phyloP scores from a whole-genome alignment of 352 stramenopile genomes.

The Pythium brachiatum region DNA sequence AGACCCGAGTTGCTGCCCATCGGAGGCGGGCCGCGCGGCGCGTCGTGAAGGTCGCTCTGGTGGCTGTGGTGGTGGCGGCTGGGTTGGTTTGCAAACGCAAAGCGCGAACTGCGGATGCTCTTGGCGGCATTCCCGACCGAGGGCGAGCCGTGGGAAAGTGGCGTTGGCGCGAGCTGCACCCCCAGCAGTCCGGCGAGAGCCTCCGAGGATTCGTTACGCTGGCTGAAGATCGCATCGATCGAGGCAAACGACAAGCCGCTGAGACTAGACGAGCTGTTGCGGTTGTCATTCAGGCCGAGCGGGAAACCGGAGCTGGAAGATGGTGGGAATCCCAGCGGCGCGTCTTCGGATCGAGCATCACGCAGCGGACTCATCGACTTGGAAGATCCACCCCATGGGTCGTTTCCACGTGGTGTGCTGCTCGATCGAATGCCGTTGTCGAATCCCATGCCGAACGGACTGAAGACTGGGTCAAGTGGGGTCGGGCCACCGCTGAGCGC shows the following conservation, averaged over 20 bases:
- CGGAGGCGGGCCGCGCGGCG: conserved; percentile 6
- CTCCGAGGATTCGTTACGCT: conserved; percentile 71
- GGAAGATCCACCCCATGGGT: conserved; percentile 17
- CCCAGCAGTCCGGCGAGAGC: conserved; percentile 63
- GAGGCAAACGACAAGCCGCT: conserved; percentile 63
- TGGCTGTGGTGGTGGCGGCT: conserved; percentile 18
- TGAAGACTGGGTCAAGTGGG: conserved; percentile 42
- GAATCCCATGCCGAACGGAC: conserved; percentile 73
- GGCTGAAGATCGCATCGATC: conserved; percentile 82
- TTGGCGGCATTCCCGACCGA: conserved; percentile 25
- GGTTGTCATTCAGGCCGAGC: conserved; percentile 1
- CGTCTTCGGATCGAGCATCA: not conserved
- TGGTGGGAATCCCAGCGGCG: conserved; percentile 1
- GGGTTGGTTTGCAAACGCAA: conserved; percentile 74
- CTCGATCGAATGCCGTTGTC: conserved; percentile 55
- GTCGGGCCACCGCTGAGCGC: conserved; percentile 14
- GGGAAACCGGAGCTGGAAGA: conserved; percentile 8
- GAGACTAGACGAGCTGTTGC: not conserved
- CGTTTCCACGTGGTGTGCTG: not conserved
- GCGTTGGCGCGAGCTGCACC: conserved; percentile 47
- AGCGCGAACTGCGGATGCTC: conserved; percentile 60
- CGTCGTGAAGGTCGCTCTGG: conserved; percentile 25
- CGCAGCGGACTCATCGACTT: conserved; percentile 15
- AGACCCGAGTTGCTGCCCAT: conserved; percentile 10
- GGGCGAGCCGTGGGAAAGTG: conserved; percentile 37